phyloP scores from a whole-genome alignment of 192 early-diverging fungal genomes.

The Pilobolus umbonatus region DNA sequence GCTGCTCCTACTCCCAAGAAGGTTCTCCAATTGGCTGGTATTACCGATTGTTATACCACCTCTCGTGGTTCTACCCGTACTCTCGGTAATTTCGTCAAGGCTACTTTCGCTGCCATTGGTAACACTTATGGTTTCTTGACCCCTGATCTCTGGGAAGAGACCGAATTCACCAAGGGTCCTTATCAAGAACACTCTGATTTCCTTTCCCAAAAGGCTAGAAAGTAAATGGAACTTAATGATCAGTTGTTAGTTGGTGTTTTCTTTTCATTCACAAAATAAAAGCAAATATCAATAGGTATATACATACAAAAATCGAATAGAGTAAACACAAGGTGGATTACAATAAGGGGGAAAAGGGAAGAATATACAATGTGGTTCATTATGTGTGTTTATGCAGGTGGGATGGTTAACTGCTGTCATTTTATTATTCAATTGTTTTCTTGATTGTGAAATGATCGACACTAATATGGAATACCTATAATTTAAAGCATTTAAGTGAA shows the following conservation, averaged over 20 bases:
- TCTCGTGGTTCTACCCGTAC: constrained; percentile 95
- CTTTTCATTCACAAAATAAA: too few species aligned
- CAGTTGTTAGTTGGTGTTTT: too few species aligned
- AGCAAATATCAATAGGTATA: too few species aligned
- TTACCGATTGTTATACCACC: constrained; percentile 96
- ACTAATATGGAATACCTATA: constrained; percentile 15
- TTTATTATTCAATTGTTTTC: neutral
- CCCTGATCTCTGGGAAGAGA: constrained; percentile 94
- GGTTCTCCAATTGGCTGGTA: constrained; percentile 94
- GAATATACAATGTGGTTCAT: too few species aligned
- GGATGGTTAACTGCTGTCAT: neutral
- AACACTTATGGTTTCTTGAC: constrained; percentile 97
- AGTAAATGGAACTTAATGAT: too few species aligned
- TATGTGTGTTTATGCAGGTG: too few species aligned
- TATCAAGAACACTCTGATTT: constrained; percentile 16
- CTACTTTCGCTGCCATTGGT: constrained; percentile 91
- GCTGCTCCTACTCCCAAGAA: constrained; percentile 95
- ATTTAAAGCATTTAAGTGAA: neutral
- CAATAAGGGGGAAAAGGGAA: too few species aligned
- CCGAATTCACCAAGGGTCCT: constrained; percentile 55
- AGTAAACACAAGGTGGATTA: too few species aligned
- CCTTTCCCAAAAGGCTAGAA: constrained; percentile 42
- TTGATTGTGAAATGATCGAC: too few species aligned
- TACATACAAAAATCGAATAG: too few species aligned
- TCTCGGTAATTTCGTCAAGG: constrained; percentile 99